phyloP scores from a whole-genome alignment of 345 rosid species.

The Pistacia vera region DNA sequence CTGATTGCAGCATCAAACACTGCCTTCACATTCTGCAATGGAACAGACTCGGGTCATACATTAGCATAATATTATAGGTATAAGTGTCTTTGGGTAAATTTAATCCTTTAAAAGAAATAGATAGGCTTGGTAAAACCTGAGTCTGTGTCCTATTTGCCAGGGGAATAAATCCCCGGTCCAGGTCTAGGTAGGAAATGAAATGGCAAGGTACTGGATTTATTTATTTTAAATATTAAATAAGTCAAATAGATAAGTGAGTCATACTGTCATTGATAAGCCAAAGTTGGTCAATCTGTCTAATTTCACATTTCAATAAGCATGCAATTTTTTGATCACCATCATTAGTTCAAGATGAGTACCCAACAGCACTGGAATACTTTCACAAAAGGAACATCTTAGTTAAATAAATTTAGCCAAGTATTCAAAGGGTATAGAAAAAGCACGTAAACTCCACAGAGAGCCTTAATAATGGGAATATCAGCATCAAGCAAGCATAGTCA shows the following conservation, averaged over 20 bases:
- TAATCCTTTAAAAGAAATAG: background rate
- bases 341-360: background rate
- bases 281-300: too few relatives aligned
- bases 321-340: background rate
- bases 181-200: too few relatives aligned
- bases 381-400: background rate
- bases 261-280: too few relatives aligned
- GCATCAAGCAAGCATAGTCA: background rate
- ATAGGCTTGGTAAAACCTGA: background rate
- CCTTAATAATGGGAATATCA: conserved; percentile 10
- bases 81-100: background rate
- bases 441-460: background rate
- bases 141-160: too few relatives aligned
- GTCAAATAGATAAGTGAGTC: too few relatives aligned
- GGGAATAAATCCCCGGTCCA: too few relatives aligned
- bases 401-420: background rate
- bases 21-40: conserved; percentile 87
- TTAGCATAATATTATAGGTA: background rate
- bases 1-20: conserved; percentile 95
- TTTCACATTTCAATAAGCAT: background rate
- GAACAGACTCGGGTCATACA: conserved; percentile 10
- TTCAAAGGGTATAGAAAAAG: background rate
- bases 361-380: background rate
- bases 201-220: too few relatives aligned
- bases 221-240: too few relatives aligned